These are phyloP conservation scores for Sanghuangporus baumii DNA, from an alignment of 1,284 basidiomycete species.

Conservation along the genomic window DNA sequence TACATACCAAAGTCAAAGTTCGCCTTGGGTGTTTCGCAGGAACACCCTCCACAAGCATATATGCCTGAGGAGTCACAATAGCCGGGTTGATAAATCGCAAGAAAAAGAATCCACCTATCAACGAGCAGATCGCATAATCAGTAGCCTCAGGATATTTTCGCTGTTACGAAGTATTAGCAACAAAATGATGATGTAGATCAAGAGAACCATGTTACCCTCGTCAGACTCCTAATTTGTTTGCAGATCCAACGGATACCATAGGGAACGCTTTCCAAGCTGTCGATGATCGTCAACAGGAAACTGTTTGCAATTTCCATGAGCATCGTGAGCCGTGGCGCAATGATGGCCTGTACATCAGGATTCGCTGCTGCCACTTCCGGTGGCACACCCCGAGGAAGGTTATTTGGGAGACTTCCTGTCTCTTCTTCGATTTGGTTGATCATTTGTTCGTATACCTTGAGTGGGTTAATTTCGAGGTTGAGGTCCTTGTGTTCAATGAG, in stretches of 20 bases:
- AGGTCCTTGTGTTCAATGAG: conserved; percentile 98
- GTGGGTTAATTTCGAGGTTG: conserved; percentile 97
- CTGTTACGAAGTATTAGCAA: conserved; percentile 35
- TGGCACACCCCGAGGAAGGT: conserved; percentile 87
- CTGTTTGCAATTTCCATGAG: conserved; percentile 99
- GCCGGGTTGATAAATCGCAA: conserved; percentile 99
- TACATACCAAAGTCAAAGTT: conserved; percentile 84
- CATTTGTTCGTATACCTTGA: conserved; percentile 99
- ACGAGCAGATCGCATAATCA: conserved; percentile 95
- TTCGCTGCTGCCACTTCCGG: conserved; percentile 94
- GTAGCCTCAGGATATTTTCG: conserved; percentile 97
- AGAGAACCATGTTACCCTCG: conserved; percentile 56
- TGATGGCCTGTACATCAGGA: conserved; percentile 93
- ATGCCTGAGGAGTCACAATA: conserved; percentile 99
- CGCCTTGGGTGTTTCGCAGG: conserved; percentile 96
- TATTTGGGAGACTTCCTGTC: conserved; percentile 83
- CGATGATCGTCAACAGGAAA: conserved; percentile 96
- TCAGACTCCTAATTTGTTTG: conserved; percentile 96
- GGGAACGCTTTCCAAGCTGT: conserved; percentile 94
- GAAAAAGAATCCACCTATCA: conserved; percentile 99
- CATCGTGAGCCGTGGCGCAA: conserved; percentile 93
- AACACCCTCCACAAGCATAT: conserved; percentile 97
- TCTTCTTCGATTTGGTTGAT: conserved; percentile 97
- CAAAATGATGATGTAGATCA: conserved; percentile 12
- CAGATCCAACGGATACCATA: conserved; percentile 99